Percentiles rank a stretch among this genome's conserved stretches.
phyloP scores from a whole-genome alignment of 2,329 filamentous ascomycete species.

The Ploettnerulaceae sp. region DNA sequence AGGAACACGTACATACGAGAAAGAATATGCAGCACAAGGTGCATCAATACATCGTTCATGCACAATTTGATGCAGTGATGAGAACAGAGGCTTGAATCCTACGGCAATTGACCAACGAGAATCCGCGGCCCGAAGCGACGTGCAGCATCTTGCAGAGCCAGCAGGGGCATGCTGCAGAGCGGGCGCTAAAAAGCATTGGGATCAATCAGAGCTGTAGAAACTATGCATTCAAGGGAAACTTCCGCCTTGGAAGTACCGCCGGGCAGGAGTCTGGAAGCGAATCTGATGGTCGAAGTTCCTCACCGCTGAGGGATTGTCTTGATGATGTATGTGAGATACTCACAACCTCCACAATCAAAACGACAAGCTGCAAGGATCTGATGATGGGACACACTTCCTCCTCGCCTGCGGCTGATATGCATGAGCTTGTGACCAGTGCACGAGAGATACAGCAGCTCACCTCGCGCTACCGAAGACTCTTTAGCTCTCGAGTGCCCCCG shows the following conservation, averaged over 20 bases:
- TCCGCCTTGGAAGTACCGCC: constrained; percentile 1
- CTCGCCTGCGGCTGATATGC: constrained; percentile 6
- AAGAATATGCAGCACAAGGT: background rate
- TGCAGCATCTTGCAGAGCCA: constrained; percentile 3
- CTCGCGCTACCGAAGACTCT: too few species aligned
- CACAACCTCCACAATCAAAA: too few species aligned
- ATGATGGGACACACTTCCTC: background rate
- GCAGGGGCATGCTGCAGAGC: background rate
- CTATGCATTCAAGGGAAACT: too few species aligned
- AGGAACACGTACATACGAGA: too few species aligned
- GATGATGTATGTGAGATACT: too few species aligned
- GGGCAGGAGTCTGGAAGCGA: background rate
- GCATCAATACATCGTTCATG: background rate
- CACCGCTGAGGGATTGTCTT: too few species aligned
- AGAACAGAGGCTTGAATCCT: constrained; percentile 10
- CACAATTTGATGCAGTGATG: constrained; percentile 1
- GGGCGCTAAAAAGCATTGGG: constrained; percentile 2
- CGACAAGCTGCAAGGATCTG: too few species aligned
- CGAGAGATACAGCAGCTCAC: background rate
- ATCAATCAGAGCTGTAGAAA: background rate
- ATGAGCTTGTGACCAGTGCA: constrained; percentile 7
- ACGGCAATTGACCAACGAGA: constrained; percentile 2
- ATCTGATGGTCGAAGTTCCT: too few species aligned
- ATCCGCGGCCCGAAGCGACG: constrained; percentile 1
- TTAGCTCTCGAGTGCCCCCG: background rate